Base-by-base conservation (phyloP, 116 monocot species). In the Posidonia oceanica region DNA sequence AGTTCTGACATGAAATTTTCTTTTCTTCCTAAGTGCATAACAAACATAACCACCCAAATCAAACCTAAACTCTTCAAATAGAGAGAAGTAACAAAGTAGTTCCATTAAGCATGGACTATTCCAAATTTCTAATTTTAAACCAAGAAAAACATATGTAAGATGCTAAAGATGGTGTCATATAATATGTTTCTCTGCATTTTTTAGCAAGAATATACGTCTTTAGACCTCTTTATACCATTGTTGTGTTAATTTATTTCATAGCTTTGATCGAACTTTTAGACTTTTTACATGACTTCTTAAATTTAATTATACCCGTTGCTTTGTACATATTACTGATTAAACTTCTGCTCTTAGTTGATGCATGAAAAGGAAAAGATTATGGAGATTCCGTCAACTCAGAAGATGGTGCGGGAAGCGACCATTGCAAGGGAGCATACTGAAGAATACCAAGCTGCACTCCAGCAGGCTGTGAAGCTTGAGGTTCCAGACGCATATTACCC, bases 361-460 rank as follows among this genome's bases (percentile, higher is more conserved):
- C 70, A 81, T 17, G 85, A 91, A 61, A 83, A 77, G 69, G 96
- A 91, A 39, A 21, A 63, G 11, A 69, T n/a, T 18, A 81, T 91
- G 92, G 85, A 72, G 71, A 82, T 82, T 22, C 96, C 96, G 3
- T 7, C 83, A 21, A 82, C 80, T 51, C 91, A 97, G 71, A 80
- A 68, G 79, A 91, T 91, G 92, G 77, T 87, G 67, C 53, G 85
- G 39, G 79, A 87, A 66, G 81, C 74, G 52, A 80, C 77, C 3
- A 69, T 97, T 14, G 84, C 74, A 4, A 81, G 75, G 52, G 91
- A 87, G 52, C 91, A 91, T 74, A 78, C 12, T 1, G 83, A 91
- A 54, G 88, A 96, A 78, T 81, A 88, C 72, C 87, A 60, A 71
- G 88, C 88, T 11, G 96, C 91, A 3, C 81, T 97, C 7, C 79